Evolutionary conservation across 2,329 filamentous ascomycete genomes (phyloP), one percentile per base, ranked within the genome.

Genomic region (Epichloe sibirici): DNA sequence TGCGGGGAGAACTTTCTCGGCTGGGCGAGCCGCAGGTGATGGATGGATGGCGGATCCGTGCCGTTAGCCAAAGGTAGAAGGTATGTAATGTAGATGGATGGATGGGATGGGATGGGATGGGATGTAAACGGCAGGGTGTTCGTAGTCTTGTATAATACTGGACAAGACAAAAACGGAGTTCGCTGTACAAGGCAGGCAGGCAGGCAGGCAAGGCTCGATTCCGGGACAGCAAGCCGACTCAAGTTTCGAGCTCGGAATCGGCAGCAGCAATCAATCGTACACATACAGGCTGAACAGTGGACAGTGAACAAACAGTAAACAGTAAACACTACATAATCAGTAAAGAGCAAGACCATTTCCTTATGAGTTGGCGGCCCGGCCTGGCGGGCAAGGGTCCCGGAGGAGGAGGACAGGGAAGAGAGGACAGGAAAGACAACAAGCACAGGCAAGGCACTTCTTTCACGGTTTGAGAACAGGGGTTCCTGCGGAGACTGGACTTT

Each of bases 1-100:
- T 57, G 57, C 57, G 57, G 57, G 57, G 55, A 57, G 54, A 53
- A 51, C 45, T 51, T 48, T 46, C 47, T 54, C 47, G 48, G 40
- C 45, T 40, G 44, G 40, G 42, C 25, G 35, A 53, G 48, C 52
- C 46, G 54, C 55, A 56, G 45, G 48, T 50, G 43, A 54, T 38
- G 11, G 50, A 54, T 38, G 11, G 50, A 35, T 48, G 44, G 53
- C 51, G 35, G 53, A 40, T 45, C 25, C 25, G 51, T 43, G 31
- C 51, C 42, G 40, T 39, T 21, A 40, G 49, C 43, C 21, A 40
- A 23, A 45, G 25, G 23, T 8, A 40, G 23, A 39, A 28, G 25
- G 25, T 21, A 21, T 21, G 17, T 21, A 21, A 21, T 21, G 6
- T 28, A 5, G 6, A 28, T 28, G 3, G 28, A 9, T 31, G 28